Conservation (phyloP, 2,329 filamentous ascomycete species). For the Ophiostoma ulmi region DNA sequence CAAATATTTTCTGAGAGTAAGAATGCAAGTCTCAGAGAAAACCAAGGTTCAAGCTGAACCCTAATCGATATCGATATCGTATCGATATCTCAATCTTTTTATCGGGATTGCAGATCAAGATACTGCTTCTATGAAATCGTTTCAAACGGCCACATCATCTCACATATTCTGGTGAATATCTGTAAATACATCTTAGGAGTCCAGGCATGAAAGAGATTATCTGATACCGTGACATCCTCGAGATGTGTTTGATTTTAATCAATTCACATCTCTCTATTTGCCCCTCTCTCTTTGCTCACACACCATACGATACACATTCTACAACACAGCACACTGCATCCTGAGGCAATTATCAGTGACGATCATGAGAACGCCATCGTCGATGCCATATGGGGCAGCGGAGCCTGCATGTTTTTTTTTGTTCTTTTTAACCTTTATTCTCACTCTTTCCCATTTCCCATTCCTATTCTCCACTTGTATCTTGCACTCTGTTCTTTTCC, state of each 20-base stretch:
- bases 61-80: conserved; percentile 8
- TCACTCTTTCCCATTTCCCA: not conserved
- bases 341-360: not conserved
- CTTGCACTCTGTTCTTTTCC: not conserved
- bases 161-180: not conserved
- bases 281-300: not conserved
- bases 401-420: conserved; percentile 17
- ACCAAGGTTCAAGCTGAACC: conserved; percentile 1
- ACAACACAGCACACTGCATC: not conserved
- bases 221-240: too few species aligned
- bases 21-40: not conserved
- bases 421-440: too few species aligned
- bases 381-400: conserved; percentile 13
- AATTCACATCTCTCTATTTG: too few species aligned
- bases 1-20: not conserved
- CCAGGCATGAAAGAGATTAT: too few species aligned
- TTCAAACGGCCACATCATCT: not conserved
- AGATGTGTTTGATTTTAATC: too few species aligned
- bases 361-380: conserved; percentile 1
- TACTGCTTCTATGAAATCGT: too few species aligned
- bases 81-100: not conserved
- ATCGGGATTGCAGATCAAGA: not conserved
- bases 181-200: not conserved
- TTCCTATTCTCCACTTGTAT: not conserved
- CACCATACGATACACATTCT: not conserved